Evolutionary conservation across 2,329 filamentous ascomycete genomes (phyloP).

Genomic region (Fusarium buharicum): DNA sequence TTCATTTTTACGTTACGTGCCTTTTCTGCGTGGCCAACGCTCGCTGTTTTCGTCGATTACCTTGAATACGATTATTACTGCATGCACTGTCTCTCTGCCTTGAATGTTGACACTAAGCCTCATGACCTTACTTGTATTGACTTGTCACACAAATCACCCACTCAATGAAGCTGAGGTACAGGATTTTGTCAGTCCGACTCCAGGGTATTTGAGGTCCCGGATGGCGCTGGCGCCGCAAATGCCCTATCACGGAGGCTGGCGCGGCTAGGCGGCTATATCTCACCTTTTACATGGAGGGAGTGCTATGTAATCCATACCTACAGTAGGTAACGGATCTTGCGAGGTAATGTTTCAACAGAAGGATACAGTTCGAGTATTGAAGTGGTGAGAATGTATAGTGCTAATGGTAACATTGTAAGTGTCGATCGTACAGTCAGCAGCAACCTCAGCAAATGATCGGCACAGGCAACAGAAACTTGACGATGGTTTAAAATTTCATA

Average conservation of each 20-base stretch:
- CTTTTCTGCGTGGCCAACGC: background rate
- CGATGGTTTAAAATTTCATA: background rate
- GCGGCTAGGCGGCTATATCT: conserved; percentile 31
- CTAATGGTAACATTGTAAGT: background rate
- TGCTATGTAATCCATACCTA: background rate
- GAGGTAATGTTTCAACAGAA: conserved; percentile 20
- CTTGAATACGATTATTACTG: background rate
- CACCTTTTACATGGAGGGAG: background rate
- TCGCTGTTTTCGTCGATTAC: background rate
- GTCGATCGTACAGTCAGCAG: conserved; percentile 23
- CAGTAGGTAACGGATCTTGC: background rate
- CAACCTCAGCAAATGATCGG: conserved; percentile 1
- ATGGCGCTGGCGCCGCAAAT: conserved; percentile 14
- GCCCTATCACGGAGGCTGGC: conserved; percentile 13
- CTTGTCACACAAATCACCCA: conserved; percentile 3
- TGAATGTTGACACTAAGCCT: background rate
- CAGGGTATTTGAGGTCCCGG: conserved; percentile 10
- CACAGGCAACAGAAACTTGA: conserved; percentile 7
- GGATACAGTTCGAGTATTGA: background rate
- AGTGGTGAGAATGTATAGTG: background rate
- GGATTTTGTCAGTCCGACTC: conserved; percentile 5
- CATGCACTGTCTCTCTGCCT: background rate
- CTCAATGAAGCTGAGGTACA: conserved; percentile 1
- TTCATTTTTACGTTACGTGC: background rate
- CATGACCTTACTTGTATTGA: background rate